Base-by-base conservation (phyloP, 371 early-diverging fungal genomes). In the Circinella umbellata region DNA sequence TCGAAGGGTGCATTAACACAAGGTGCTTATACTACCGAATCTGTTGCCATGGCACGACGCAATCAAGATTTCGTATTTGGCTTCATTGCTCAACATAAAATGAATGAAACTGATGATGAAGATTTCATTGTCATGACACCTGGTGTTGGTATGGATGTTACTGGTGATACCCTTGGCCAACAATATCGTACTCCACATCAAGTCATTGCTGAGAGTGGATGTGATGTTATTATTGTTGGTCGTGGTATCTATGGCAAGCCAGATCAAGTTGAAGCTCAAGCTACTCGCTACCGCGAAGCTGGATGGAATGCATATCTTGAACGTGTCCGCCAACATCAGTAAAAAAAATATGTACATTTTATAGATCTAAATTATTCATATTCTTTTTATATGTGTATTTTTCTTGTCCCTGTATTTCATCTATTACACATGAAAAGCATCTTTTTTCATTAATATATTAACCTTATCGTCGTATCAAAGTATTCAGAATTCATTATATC, bases 171-270 rank as follows among this genome's bases (percentile, higher is more conserved):
- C 4, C 78, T 98, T 46, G 99, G 99, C 46, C 98, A 98, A 80
- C 94, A 94, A 81, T 98, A 98, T 80, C 88, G 96, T 72, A 94
- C 96, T 0, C 98, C 98, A 46, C 81, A 89, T 61, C 82, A 93
- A 66, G 97, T 96, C 36, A 85, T 98, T 65, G 76, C 87, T n/a
- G 92, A 93, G 27, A 89, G 89, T 69, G 92, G 91, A 17, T 91
- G 95, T 64, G 99, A 98, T 85, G 88, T 98, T 18, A 97, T 98
- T 72, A 98, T 98, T 81, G 99, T 98, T 3, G 99, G 99, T 38
- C 86, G 99, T 61, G 98, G 96, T 63, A 95, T 98, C 71, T 97
- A 98, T 76, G 95, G 93, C 34, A 81, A 88, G 6, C 93, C 88
- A 18, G 90, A 91, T 46, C 90, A 94, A 71, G 78, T 90, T 4